Evolutionary conservation across 306 rosid species (phyloP).

Genomic region (Vigna radiata): DNA sequence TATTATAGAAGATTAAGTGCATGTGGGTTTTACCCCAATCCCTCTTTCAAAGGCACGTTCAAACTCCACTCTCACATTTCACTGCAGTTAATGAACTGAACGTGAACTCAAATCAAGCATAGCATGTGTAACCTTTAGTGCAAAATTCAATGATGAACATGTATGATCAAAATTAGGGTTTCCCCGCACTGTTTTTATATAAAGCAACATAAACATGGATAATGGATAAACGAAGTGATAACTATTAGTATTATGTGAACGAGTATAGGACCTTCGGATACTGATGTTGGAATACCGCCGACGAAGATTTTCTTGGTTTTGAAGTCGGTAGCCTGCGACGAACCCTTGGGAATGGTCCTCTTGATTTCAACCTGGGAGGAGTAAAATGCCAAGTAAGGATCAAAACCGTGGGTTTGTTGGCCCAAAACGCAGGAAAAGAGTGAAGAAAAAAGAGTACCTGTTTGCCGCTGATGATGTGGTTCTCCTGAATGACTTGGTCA

Average conservation of each 20-base stretch:
- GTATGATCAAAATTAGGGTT: not conserved
- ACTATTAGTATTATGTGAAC: not conserved
- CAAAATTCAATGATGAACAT: not conserved
- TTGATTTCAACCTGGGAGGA: conserved; percentile 81
- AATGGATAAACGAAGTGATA: not conserved
- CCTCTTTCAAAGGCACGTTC: too few relatives aligned
- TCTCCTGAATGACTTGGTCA: conserved; percentile 78
- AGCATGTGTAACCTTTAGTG: not conserved
- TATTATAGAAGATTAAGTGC: too few relatives aligned
- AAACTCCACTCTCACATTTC: too few relatives aligned
- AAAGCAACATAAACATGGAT: not conserved
- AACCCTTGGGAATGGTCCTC: conserved; percentile 93
- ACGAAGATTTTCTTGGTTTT: conserved; percentile 92
- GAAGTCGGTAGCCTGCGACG: conserved; percentile 76
- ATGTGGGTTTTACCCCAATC: too few relatives aligned
- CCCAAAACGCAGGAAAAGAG: not conserved
- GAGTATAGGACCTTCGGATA: conserved; percentile 69
- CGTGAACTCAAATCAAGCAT: too few relatives aligned
- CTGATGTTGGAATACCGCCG: conserved; percentile 86
- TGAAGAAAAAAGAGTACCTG: conserved; percentile 51
- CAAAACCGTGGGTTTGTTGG: not conserved
- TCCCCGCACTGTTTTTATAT: not conserved
- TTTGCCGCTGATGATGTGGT: conserved; percentile 76
- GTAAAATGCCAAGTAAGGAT: not conserved
- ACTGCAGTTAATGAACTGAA: too few relatives aligned